A percentile compares a stretch with the other conserved stretches of the same genome.
phyloP scores from a whole-genome alignment of 2,329 filamentous ascomycete genomes.

The Claviceps sp. region DNA sequence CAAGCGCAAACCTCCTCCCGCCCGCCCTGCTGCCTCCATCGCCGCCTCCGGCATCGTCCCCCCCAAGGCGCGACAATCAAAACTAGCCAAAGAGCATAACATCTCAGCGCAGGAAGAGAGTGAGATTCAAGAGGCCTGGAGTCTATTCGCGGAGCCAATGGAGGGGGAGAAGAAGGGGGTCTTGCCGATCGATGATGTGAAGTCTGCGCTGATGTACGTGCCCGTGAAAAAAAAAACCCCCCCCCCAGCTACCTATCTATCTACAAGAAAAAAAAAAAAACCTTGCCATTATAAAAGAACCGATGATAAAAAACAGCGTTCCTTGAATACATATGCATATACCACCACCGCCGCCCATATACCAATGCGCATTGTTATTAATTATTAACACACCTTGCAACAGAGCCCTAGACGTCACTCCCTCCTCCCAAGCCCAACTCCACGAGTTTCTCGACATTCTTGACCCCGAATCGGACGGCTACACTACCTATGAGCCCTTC shows the following conservation, averaged over 20 bases:
- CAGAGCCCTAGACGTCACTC: constrained; percentile 71
- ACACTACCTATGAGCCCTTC: constrained; percentile 68
- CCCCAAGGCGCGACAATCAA: constrained; percentile 51
- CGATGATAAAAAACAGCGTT: too few species aligned
- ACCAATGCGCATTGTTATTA: too few species aligned
- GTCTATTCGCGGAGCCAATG: constrained; percentile 61
- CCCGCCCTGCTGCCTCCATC: too few species aligned
- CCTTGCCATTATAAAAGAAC: too few species aligned
- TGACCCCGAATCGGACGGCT: constrained; percentile 70
- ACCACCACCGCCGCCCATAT: too few species aligned
- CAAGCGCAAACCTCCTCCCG: constrained; percentile 32
- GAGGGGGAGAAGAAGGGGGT: constrained; percentile 61
- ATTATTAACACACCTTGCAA: too few species aligned
- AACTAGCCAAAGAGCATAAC: constrained; percentile 84
- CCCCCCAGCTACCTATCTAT: too few species aligned
- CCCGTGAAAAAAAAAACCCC: too few species aligned
- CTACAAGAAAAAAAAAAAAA: background rate
- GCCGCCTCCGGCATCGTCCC: constrained; percentile 14
- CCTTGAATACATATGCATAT: too few species aligned
- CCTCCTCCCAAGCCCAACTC: constrained; percentile 50
- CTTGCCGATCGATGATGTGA: constrained; percentile 52
- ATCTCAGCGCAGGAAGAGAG: constrained; percentile 71
- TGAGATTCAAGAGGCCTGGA: constrained; percentile 84
- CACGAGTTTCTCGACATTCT: constrained; percentile 65
- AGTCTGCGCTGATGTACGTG: constrained; percentile 58